Evolutionary conservation across 208 protist genomes (phyloP).

Genomic region (Endotrypanum monterogeii): DNA sequence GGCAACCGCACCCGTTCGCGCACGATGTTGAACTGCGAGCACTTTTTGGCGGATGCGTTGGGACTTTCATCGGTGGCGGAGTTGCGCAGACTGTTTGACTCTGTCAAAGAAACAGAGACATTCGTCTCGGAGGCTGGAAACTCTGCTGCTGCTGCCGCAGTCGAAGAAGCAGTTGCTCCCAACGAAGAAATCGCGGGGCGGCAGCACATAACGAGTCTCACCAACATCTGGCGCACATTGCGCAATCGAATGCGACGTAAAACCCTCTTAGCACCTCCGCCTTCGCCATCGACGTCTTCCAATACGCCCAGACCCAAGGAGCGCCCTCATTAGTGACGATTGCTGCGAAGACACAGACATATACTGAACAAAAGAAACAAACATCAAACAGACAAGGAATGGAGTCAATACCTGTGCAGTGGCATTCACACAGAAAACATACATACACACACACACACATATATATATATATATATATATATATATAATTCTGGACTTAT

Average conservation of each 20-base stretch:
- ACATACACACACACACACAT: not conserved
- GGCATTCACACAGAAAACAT: not conserved
- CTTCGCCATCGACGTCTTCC: not conserved
- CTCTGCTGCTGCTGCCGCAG: not conserved
- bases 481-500: not conserved
- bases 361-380: not conserved
- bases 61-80: conserved; percentile 16
- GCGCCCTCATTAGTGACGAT: not conserved
- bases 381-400: too few species aligned
- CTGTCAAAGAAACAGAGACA: not conserved
- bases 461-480: not conserved
- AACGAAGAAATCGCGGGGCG: not conserved
- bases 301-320: not conserved
- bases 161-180: not conserved
- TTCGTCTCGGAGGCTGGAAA: not conserved
- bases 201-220: conserved; percentile 6
- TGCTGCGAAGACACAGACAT: not conserved
- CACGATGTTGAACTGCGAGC: conserved; percentile 28
- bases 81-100: conserved; percentile 19
- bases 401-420: not conserved
- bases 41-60: conserved; percentile 18
- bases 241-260: conserved; percentile 11
- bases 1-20: not conserved
- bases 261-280: not conserved
- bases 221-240: conserved; percentile 13